A percentile compares a stretch with the other conserved stretches of the same genome.
Conservation (phyloP, 2,329 filamentous ascomycete genomes). For the Boeremia exigua region DNA sequence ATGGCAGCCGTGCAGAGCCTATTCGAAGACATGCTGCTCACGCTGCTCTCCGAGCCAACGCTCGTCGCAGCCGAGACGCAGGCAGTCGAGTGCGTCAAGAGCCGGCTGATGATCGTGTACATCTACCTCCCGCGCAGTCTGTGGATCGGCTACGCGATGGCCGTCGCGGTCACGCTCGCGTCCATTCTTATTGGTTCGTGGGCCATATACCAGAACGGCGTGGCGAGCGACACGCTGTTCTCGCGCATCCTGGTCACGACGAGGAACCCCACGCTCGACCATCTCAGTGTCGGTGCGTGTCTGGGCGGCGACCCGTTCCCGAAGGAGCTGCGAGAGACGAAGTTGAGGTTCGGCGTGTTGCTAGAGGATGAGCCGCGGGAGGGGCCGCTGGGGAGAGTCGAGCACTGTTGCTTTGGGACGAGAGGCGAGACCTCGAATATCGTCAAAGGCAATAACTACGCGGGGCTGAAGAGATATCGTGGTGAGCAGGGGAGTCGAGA, state of each 20-base stretch:
- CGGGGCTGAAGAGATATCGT: conserved; percentile 33
- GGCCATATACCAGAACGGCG: conserved; percentile 45
- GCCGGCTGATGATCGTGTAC: conserved; percentile 35
- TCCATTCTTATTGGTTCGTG: conserved; percentile 42
- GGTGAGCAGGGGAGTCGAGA: not conserved
- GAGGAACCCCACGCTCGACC: conserved; percentile 47
- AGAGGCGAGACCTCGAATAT: conserved; percentile 48
- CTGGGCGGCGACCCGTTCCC: conserved; percentile 51
- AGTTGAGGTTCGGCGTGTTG: conserved; percentile 49
- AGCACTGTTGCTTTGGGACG: conserved; percentile 50
- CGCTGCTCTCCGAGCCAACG: conserved; percentile 42
- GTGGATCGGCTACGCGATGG: conserved; percentile 48
- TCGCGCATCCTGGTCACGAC: conserved; percentile 48
- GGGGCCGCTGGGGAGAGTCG: conserved; percentile 40
- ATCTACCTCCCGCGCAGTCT: conserved; percentile 40
- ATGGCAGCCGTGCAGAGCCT: conserved; percentile 37
- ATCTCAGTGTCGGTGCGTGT: conserved; percentile 48
- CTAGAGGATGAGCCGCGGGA: conserved; percentile 44
- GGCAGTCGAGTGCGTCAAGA: conserved; percentile 36
- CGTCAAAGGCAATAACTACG: conserved; percentile 46
- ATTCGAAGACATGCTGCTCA: conserved; percentile 48
- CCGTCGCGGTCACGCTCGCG: conserved; percentile 34
- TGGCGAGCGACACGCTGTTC: conserved; percentile 46
- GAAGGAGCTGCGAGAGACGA: conserved; percentile 45
- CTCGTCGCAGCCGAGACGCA: conserved; percentile 34